Evolutionary conservation across 2,329 filamentous ascomycete genomes (phyloP), one percentile per base, ranked within the genome.

Genomic region (Talaromyces islandicus): DNA sequence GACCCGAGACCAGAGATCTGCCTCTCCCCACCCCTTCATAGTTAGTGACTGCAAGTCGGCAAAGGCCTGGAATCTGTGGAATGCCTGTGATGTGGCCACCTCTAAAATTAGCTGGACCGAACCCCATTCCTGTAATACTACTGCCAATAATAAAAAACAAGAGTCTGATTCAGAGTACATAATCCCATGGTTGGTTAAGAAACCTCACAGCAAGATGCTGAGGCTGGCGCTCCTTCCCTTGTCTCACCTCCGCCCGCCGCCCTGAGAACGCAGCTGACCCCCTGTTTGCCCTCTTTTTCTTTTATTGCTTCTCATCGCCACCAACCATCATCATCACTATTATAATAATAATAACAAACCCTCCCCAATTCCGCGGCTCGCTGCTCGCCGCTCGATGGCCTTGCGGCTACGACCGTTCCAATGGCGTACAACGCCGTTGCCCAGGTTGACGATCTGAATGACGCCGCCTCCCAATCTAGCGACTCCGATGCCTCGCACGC

Each of bases 351-450:
- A 11, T 1, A 46, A 46, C 17, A 41, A 38, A 9, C 7, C 17
- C 41, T 46, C 9, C 11, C 21, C 43, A n/a, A 24, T 9, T 24
- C n/a, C 11, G n/a, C 43, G 3, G n/a, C 24, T 24, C 21, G 21
- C 43, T 27, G 32, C 35, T 24, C 21, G 21, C 43, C n/a, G 32
- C 35, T 59, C 48, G 32, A 59, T 62, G 57, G 60, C 58, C 48
- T 35, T 38, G 32, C 41, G 10, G 35, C 19, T 57, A 27, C 32
- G 56, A 54, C 59, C 57, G 53, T 69, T 61, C 59, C 48, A 54
- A 79, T 79, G 77, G 73, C 71, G 54, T 78, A 78, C 71, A 77
- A 76, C 63, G 71, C 73, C 62, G 63, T 79, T 63, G 71, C 75
- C 57, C 77, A 78, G 66, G 64, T 68, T 60, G 75, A 78, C 61